phyloP scores from a whole-genome alignment of 495 filamentous ascomycete genomes.

The Aspergillus cristatus region DNA sequence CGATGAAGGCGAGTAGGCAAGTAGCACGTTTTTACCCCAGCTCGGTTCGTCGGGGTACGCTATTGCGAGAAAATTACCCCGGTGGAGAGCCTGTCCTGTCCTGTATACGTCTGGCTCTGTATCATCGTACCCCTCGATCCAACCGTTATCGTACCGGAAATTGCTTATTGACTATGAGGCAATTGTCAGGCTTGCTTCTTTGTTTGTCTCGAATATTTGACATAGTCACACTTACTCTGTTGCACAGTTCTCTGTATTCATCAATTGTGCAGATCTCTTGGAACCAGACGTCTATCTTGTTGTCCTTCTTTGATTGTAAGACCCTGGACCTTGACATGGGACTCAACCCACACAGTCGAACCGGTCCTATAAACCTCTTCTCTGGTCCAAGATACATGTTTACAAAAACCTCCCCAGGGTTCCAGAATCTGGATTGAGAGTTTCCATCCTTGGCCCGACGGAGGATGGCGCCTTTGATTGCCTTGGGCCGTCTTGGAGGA shows the following conservation, averaged over 20 bases:
- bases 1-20: slow-evolving; percentile 22
- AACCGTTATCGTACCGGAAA: slow-evolving; percentile 16
- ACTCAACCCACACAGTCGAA: slow-evolving; percentile 29
- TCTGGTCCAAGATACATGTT: slow-evolving; percentile 29
- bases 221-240: slow-evolving; percentile 18
- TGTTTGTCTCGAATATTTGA: not conserved
- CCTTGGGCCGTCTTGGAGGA: slow-evolving; percentile 2
- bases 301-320: slow-evolving; percentile 10
- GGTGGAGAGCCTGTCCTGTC: slow-evolving; percentile 18
- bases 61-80: slow-evolving; percentile 17
- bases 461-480: no score
- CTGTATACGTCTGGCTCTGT: slow-evolving; percentile 19
- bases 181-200: not conserved
- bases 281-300: slow-evolving; percentile 31
- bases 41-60: slow-evolving; percentile 6
- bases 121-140: slow-evolving; percentile 28
- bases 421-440: slow-evolving; percentile 7
- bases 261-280: slow-evolving; percentile 24
- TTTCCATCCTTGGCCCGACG: no score
- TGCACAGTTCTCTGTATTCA: slow-evolving; percentile 22
- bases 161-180: not conserved
- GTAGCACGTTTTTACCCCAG: slow-evolving; percentile 7
- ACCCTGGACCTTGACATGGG: slow-evolving; percentile 13
- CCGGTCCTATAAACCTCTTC: slow-evolving; percentile 23
- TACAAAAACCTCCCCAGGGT: slow-evolving; percentile 15